These are phyloP conservation scores for Metschnikowia shivogae DNA, from an alignment of 805 yeast genomes.

Conservation along the genomic window DNA sequence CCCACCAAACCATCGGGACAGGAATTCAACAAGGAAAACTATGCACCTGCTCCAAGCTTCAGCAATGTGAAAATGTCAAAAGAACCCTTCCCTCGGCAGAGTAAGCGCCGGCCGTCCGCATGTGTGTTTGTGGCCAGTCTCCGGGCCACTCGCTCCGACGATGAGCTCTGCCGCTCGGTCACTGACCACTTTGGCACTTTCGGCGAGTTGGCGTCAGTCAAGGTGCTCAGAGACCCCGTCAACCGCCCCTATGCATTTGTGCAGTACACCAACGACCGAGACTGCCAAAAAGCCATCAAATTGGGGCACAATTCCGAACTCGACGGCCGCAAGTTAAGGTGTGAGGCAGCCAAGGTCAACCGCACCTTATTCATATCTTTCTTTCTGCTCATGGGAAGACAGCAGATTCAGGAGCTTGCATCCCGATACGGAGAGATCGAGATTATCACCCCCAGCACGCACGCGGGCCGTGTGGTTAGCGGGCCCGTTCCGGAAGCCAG, in stretches of 20 bases:
- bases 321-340: conserved; percentile 73
- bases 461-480: conserved; percentile 24
- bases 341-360: conserved; percentile 90
- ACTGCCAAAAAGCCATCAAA: conserved; percentile 62
- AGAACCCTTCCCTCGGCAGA: background rate
- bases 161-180: conserved; percentile 65
- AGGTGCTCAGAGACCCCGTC: conserved; percentile 75
- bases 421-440: conserved; percentile 73
- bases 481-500: conserved; percentile 15
- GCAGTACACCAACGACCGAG: conserved; percentile 69
- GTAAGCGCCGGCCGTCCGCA: conserved; percentile 54
- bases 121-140: conserved; percentile 88
- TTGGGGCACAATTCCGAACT: conserved; percentile 66
- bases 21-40: conserved; percentile 5
- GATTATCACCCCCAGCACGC: conserved; percentile 45
- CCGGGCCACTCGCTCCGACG: conserved; percentile 61
- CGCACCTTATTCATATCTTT: conserved; percentile 68
- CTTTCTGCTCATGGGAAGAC: conserved; percentile 19
- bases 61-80: background rate
- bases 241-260: conserved; percentile 91
- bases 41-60: conserved; percentile 3
- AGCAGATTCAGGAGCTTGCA: conserved; percentile 37
- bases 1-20: conserved; percentile 2
- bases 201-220: conserved; percentile 70
- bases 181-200: conserved; percentile 62